Percentiles rank a stretch among this genome's conserved stretches.
Conservation (phyloP, 75 land plant species). For the Chamaecyparis obtusa region DNA sequence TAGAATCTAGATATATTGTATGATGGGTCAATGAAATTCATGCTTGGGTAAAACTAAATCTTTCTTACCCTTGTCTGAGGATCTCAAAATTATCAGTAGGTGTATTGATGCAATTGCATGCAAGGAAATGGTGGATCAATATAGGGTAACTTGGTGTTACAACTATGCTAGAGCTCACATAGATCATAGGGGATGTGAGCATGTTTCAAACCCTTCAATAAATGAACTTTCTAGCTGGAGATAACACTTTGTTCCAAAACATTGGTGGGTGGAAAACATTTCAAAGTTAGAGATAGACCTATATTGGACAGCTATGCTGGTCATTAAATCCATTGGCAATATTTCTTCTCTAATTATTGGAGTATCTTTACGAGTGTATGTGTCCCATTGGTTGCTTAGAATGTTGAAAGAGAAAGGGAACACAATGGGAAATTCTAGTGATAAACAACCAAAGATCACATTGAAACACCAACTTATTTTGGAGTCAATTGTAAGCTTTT, state of each 20-base stretch:
- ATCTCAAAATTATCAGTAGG: slow-evolving; percentile 59
- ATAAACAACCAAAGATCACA: slow-evolving; percentile 13
- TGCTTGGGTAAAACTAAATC: slow-evolving; percentile 37
- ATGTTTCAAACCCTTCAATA: background rate
- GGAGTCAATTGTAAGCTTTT: slow-evolving; percentile 59
- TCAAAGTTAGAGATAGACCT: slow-evolving; percentile 69
- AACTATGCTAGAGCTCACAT: slow-evolving; percentile 53
- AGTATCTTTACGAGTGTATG: slow-evolving; percentile 58
- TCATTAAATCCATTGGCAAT: slow-evolving; percentile 60
- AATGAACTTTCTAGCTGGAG: slow-evolving; percentile 33
- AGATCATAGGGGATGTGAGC: slow-evolving; percentile 14
- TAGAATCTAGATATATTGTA: background rate
- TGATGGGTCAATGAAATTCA: background rate
- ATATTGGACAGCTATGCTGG: slow-evolving; percentile 71
- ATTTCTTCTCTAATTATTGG: slow-evolving; percentile 49
- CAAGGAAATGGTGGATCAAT: slow-evolving; percentile 35
- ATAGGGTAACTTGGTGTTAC: slow-evolving; percentile 34
- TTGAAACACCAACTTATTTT: slow-evolving; percentile 41
- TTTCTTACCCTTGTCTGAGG: slow-evolving; percentile 53
- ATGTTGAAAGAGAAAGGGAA: slow-evolving; percentile 21
- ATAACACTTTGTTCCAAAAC: slow-evolving; percentile 36
- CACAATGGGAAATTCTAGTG: slow-evolving; percentile 8
- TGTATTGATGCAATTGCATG: slow-evolving; percentile 74
- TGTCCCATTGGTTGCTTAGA: slow-evolving; percentile 53
- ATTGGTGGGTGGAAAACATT: slow-evolving; percentile 91